Percentiles rank a stretch among this genome's conserved stretches.
Evolutionary conservation across 2,329 filamentous ascomycete genomes (phyloP).

Genomic region (Hymenoscyphus occultus): DNA sequence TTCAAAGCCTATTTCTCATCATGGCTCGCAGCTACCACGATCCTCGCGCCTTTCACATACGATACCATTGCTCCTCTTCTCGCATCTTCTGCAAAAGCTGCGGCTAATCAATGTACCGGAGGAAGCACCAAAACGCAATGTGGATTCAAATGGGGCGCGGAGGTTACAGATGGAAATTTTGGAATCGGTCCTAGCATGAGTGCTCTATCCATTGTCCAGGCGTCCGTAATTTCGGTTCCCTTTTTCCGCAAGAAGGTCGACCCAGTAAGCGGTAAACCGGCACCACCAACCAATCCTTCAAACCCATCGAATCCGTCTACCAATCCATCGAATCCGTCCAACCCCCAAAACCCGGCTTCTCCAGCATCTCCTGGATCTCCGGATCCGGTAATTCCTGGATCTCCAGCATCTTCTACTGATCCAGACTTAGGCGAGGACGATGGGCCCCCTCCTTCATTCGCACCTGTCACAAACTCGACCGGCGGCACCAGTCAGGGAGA

Average conservation of each 20-base stretch:
- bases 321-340: neutral
- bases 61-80: conserved; percentile 53
- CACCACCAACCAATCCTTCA: neutral
- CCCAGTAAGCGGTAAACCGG: neutral
- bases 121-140: conserved; percentile 58
- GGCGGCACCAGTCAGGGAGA: conserved; percentile 55
- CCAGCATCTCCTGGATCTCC: conserved; percentile 33
- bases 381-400: neutral
- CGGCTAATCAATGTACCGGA: conserved; percentile 55
- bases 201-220: conserved; percentile 61
- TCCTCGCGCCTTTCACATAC: conserved; percentile 61
- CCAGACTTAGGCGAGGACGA: neutral
- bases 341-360: neutral
- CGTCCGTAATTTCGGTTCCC: conserved; percentile 54
- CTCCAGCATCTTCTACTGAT: neutral
- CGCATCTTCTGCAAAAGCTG: conserved; percentile 53
- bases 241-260: conserved; percentile 2
- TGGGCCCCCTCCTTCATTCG: conserved; percentile 14
- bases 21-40: conserved; percentile 59
- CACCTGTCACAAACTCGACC: conserved; percentile 47
- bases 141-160: conserved; percentile 57
- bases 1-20: conserved; percentile 65
- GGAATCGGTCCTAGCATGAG: conserved; percentile 72
- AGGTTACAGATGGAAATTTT: conserved; percentile 51
- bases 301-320: neutral